Evolutionary conservation across 192 early-diverging fungal species (phyloP).

Genomic region (Powellomyces hirtus): DNA sequence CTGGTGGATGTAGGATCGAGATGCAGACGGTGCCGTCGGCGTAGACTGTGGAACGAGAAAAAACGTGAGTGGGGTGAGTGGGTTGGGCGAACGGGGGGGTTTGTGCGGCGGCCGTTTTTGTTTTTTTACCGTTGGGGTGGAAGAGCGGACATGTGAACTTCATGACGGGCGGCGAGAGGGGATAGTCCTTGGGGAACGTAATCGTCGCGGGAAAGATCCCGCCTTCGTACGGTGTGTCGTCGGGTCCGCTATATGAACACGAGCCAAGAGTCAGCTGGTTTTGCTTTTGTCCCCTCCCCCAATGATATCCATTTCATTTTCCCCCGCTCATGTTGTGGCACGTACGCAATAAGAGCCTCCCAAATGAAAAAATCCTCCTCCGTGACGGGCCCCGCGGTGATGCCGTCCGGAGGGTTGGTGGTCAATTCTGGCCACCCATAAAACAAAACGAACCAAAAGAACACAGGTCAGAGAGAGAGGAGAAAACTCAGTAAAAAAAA

Average conservation of each 20-base stretch:
- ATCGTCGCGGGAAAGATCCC: constrained; percentile 90
- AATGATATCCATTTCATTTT: background rate
- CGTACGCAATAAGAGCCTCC: constrained; percentile 84
- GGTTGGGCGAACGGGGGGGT: background rate
- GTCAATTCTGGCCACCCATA: constrained; percentile 87
- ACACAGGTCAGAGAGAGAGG: background rate
- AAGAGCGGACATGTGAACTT: constrained; percentile 94
- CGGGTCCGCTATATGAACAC: constrained; percentile 68
- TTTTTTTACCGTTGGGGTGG: constrained; percentile 76
- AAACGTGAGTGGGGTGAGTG: background rate
- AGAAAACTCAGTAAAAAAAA: no score
- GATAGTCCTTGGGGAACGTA: constrained; percentile 91
- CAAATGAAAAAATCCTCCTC: constrained; percentile 88
- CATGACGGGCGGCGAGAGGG: constrained; percentile 93
- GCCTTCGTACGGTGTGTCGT: constrained; percentile 91
- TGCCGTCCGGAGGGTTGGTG: constrained; percentile 87
- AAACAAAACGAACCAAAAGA: background rate
- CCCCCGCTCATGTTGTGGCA: background rate
- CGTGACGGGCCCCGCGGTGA: constrained; percentile 64
- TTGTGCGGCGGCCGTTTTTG: background rate
- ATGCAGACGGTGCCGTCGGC: constrained; percentile 96
- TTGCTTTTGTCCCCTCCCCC: background rate
- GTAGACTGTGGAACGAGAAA: constrained; percentile 61
- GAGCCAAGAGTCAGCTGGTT: background rate
- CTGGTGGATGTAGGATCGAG: constrained; percentile 95